Conservation (phyloP, 257 asterid species). For the Fraxinus americana region DNA sequence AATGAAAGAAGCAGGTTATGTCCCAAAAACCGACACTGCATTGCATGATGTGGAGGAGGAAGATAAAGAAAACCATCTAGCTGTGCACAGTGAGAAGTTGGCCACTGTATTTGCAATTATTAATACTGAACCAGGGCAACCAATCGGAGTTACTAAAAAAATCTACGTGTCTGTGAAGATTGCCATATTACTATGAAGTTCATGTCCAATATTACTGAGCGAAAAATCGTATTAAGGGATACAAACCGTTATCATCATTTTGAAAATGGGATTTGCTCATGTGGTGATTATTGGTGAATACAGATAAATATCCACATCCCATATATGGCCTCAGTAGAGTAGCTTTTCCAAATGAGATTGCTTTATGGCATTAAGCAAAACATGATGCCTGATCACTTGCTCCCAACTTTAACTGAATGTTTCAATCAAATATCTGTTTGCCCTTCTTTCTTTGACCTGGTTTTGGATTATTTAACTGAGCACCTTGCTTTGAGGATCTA, state of each 20-base stretch:
- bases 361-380: background rate
- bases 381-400: background rate
- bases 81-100: constrained; percentile 84
- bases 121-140: constrained; percentile 51
- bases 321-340: background rate
- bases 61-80: constrained; percentile 83
- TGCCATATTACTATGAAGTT: constrained; percentile 77
- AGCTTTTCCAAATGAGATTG: background rate
- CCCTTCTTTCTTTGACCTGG: background rate
- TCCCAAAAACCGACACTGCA: constrained; percentile 69
- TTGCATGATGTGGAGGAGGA: constrained; percentile 94
- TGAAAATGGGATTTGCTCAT: constrained; percentile 72
- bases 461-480: background rate
- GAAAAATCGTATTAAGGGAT: constrained; percentile 72
- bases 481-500: too few relatives aligned
- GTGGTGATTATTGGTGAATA: constrained; percentile 89
- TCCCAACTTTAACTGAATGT: background rate
- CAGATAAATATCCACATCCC: background rate
- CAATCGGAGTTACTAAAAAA: constrained; percentile 79
- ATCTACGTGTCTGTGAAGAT: constrained; percentile 84
- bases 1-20: constrained; percentile 75
- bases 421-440: too few relatives aligned
- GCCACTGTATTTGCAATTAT: constrained; percentile 78
- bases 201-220: constrained; percentile 68
- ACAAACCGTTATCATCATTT: constrained; percentile 83